Evolutionary conservation across 768 basidiomycete species (phyloP).

Genomic region (Filobasidium floriforme): DNA sequence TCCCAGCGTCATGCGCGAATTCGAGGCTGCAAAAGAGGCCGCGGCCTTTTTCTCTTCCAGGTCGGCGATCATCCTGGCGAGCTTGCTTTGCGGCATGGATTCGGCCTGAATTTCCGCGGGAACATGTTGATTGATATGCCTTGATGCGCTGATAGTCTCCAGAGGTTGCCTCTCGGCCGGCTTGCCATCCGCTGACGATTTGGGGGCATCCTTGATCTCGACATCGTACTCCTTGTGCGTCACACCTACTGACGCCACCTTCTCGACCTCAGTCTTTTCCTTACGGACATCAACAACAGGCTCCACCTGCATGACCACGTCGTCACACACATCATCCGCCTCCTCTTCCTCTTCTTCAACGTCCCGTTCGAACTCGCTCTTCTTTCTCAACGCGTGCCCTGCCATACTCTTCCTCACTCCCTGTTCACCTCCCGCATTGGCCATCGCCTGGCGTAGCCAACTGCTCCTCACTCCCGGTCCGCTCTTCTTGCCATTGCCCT

Average conservation of each 20-base stretch:
- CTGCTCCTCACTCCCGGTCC: conserved; percentile 3
- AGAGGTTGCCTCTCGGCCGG: neutral
- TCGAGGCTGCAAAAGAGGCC: conserved; percentile 17
- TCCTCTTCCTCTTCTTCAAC: conserved; percentile 13
- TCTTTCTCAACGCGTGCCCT: conserved; percentile 6
- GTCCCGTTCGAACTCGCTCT: conserved; percentile 16
- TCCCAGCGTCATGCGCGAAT: conserved; percentile 7
- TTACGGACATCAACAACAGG: too few species aligned
- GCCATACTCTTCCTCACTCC: conserved; percentile 28
- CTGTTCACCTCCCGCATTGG: conserved; percentile 28
- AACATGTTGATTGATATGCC: conserved; percentile 1
- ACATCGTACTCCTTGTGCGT: neutral
- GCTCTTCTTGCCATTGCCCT: neutral
- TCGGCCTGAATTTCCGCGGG: conserved; percentile 14
- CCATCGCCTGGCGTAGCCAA: conserved; percentile 18
- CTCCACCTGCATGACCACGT: too few species aligned
- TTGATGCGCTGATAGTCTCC: neutral
- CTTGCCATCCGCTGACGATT: neutral
- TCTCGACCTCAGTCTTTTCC: conserved; percentile 8
- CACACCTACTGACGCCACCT: neutral
- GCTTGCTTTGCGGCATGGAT: conserved; percentile 8
- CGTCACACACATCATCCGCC: too few species aligned
- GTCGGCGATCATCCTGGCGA: conserved; percentile 21
- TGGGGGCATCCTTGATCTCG: conserved; percentile 2
- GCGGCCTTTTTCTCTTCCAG: conserved; percentile 23